Conservation (phyloP, 2,329 filamentous ascomycete species). For the Scortechinia acanthostroma region DNA sequence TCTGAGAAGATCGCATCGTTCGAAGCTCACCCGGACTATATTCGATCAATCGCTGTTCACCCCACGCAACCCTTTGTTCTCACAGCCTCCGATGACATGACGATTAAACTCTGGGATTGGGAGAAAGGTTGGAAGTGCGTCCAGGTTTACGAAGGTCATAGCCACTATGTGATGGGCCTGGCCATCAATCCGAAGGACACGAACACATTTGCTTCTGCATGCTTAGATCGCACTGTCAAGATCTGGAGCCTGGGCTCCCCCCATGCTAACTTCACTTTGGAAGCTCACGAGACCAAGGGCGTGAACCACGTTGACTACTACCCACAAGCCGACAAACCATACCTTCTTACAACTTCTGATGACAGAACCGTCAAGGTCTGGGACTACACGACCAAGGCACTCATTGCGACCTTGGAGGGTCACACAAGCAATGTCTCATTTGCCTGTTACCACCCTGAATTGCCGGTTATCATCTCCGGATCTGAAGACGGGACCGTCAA, state of each 20-base stretch:
- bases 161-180: conserved; percentile 93
- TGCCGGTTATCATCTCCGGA: conserved; percentile 94
- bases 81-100: conserved; percentile 96
- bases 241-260: conserved; percentile 93
- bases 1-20: conserved; percentile 97
- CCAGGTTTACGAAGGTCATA: conserved; percentile 91
- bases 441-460: conserved; percentile 92
- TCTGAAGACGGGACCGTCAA: conserved; percentile 96
- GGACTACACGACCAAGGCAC: conserved; percentile 97
- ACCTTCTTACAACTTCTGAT: conserved; percentile 92
- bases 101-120: conserved; percentile 98
- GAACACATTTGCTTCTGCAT: conserved; percentile 85
- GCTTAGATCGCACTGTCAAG: conserved; percentile 92
- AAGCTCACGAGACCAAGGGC: conserved; percentile 93
- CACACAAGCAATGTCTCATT: conserved; percentile 98
- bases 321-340: conserved; percentile 68
- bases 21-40: conserved; percentile 96
- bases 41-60: conserved; percentile 91
- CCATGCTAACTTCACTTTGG: conserved; percentile 92
- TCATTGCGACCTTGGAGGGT: conserved; percentile 92
- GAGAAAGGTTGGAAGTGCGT: conserved; percentile 97
- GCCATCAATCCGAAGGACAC: conserved; percentile 97
- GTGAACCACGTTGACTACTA: conserved; percentile 96
- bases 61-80: conserved; percentile 92
- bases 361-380: conserved; percentile 56